These are phyloP conservation scores for Diaporthe amygdali DNA, from an alignment of 2,329 filamentous ascomycete species.

Conservation along the genomic window DNA sequence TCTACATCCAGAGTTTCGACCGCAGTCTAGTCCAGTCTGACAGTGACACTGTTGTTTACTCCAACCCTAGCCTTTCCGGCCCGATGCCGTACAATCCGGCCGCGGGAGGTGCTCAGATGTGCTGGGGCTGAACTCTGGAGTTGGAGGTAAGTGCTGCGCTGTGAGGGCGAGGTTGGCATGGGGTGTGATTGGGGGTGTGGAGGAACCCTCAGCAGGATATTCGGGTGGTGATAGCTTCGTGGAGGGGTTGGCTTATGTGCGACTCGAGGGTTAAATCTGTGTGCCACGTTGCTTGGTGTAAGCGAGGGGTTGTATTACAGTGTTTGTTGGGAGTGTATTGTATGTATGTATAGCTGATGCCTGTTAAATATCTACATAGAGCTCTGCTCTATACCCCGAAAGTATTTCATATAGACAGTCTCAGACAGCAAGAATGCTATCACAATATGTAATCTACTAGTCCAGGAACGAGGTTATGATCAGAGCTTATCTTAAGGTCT, in stretches of 20 bases:
- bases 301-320: neutral
- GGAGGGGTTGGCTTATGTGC: conserved; percentile 22
- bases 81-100: too few species aligned
- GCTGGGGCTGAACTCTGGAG: conserved; percentile 30
- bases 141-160: conserved; percentile 21
- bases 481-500: too few species aligned
- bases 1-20: too few species aligned
- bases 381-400: too few species aligned
- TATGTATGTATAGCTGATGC: too few species aligned
- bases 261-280: neutral
- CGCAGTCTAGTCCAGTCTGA: neutral
- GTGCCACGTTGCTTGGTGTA: neutral
- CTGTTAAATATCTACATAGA: too few species aligned
- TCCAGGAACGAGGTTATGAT: neutral
- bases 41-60: neutral
- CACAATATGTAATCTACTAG: neutral
- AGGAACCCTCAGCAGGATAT: conserved; percentile 27
- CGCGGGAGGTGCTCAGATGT: too few species aligned
- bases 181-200: conserved; percentile 18
- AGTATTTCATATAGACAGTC: neutral
- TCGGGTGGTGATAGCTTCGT: conserved; percentile 28
- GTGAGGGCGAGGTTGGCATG: neutral
- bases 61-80: neutral
- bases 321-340: neutral
- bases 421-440: neutral